Evolutionary conservation across 352 stramenopile genomes (phyloP).

Genomic region (Albugo laibachii): DNA sequence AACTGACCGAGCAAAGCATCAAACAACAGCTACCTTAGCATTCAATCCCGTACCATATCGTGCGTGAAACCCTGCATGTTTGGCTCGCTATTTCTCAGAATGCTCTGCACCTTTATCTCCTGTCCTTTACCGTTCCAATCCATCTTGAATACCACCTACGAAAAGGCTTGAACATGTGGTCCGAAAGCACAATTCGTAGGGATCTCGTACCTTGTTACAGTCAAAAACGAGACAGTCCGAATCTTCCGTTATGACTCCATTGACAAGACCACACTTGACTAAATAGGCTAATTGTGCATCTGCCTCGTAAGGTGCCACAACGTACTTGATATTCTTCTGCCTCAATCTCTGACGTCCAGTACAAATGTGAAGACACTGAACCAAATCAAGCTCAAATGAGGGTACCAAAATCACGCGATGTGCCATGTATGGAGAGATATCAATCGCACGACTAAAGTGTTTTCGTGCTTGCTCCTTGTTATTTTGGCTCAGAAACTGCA

Average conservation of each 20-base stretch:
- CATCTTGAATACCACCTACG: slow-evolving; percentile 87
- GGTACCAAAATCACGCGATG: slow-evolving; percentile 53
- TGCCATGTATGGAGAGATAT: slow-evolving; percentile 64
- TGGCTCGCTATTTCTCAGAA: slow-evolving; percentile 55
- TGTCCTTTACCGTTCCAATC: slow-evolving; percentile 73
- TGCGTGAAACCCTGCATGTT: slow-evolving; percentile 68
- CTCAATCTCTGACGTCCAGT: slow-evolving; percentile 20
- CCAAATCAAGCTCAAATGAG: background rate
- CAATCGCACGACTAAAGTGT: slow-evolving; percentile 43
- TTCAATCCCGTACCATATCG: slow-evolving; percentile 39
- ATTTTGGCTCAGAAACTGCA: slow-evolving; percentile 29
- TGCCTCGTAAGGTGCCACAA: slow-evolving; percentile 95
- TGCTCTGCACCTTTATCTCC: slow-evolving; percentile 52
- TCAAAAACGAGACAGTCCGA: slow-evolving; percentile 89
- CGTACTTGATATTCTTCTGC: slow-evolving; percentile 50
- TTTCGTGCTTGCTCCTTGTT: slow-evolving; percentile 45
- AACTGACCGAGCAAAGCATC: slow-evolving; percentile 30
- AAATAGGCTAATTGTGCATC: slow-evolving; percentile 89
- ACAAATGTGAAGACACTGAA: background rate
- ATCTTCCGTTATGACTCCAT: slow-evolving; percentile 92
- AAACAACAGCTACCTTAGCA: slow-evolving; percentile 1
- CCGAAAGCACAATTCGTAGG: background rate
- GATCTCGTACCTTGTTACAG: slow-evolving; percentile 22
- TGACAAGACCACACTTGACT: slow-evolving; percentile 45
- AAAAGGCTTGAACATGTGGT: slow-evolving; percentile 5